These are phyloP conservation scores for Ustilago trichophora DNA, from an alignment of 1,284 basidiomycete species.

Conservation along the genomic window DNA sequence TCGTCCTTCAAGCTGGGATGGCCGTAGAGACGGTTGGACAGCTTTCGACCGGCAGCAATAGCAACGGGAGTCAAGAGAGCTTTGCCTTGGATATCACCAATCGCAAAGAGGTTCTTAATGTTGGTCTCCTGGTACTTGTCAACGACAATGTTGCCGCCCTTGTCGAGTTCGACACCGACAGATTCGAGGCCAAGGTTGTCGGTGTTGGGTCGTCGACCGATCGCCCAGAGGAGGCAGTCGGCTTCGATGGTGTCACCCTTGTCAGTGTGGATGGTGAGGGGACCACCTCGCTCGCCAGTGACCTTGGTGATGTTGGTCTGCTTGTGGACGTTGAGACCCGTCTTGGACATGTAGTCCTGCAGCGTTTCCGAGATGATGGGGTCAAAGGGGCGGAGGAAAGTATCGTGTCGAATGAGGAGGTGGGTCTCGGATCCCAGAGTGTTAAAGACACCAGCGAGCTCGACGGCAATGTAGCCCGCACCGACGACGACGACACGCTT, in stretches of 20 bases:
- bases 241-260: constrained; percentile 81
- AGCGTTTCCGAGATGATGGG: constrained; percentile 84
- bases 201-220: constrained; percentile 86
- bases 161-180: constrained; percentile 78
- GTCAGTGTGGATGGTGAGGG: constrained; percentile 62
- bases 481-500: constrained; percentile 92
- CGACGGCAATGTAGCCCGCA: constrained; percentile 96
- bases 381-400: constrained; percentile 91
- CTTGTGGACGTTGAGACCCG: constrained; percentile 87
- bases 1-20: constrained; percentile 83
- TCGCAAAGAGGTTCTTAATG: constrained; percentile 78
- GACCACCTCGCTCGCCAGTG: constrained; percentile 69
- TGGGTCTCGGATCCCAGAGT: constrained; percentile 77
- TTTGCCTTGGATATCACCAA: constrained; percentile 93
- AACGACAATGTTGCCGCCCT: constrained; percentile 83
- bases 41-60: constrained; percentile 89
- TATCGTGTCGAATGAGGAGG: constrained; percentile 86
- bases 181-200: constrained; percentile 80
- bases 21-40: constrained; percentile 91
- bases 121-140: constrained; percentile 85
- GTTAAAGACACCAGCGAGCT: constrained; percentile 69
- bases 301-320: constrained; percentile 79
- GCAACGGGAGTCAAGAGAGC: constrained; percentile 95
- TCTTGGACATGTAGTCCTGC: constrained; percentile 93
- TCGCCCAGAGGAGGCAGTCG: constrained; percentile 91